Evolutionary conservation across 2,329 filamentous ascomycete genomes (phyloP).

Genomic region (Fusarium floridanum): DNA sequence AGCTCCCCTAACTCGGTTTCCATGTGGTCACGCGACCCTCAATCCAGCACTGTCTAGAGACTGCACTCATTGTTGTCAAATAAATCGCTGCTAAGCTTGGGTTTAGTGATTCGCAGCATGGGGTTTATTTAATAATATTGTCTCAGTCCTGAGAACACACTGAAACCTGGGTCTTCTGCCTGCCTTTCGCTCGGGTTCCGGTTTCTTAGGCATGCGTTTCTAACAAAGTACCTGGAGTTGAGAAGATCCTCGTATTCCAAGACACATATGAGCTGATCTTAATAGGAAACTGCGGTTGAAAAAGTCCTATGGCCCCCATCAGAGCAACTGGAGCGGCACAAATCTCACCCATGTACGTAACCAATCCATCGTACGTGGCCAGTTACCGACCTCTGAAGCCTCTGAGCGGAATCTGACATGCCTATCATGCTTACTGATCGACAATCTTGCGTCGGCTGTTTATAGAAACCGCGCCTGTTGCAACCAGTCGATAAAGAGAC

Average conservation of each 20-base stretch:
- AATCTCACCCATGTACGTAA: neutral
- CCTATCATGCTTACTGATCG: slow-evolving; percentile 1
- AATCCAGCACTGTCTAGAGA: neutral
- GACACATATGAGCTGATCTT: neutral
- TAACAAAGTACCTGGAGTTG: neutral
- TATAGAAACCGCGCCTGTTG: neutral
- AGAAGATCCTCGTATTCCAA: neutral
- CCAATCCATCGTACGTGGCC: neutral
- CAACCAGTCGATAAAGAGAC: neutral
- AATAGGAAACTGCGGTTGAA: neutral
- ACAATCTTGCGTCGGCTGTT: neutral
- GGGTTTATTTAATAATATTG: neutral
- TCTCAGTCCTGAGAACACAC: neutral
- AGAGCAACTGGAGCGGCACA: neutral
- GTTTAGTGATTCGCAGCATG: neutral
- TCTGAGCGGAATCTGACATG: neutral
- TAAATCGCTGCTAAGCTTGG: neutral
- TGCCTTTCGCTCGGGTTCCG: neutral
- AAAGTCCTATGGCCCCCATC: neutral
- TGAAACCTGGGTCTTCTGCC: neutral
- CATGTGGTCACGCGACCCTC: neutral
- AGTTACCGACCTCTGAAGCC: neutral
- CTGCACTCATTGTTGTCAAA: neutral
- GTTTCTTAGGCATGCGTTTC: neutral
- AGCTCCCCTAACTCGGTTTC: neutral